Base-by-base conservation (phyloP, 208 protist species). In the Crithidia acanthocephali region DNA sequence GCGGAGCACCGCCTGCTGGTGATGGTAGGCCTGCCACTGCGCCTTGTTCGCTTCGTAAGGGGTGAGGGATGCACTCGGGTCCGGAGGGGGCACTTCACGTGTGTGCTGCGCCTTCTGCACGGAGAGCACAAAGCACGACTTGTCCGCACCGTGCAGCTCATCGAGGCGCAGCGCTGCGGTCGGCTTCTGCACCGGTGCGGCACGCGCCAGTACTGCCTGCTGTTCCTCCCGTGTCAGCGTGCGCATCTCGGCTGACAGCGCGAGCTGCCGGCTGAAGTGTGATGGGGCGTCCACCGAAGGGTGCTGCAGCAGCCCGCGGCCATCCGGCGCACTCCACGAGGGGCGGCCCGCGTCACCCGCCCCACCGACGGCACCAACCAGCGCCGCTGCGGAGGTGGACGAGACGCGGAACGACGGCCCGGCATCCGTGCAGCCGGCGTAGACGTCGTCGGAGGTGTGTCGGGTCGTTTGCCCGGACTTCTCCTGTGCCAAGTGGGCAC, bases 1-100 rank as follows among this genome's bases (percentile, higher is more conserved):
- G 8, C 87, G 85, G n/a, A 88, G 61, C 15, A 95, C 78, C 5
- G 84, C 81, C 66, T 77, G 71, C 57, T 85, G 75, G 3, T 74
- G 79, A 23, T 80, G 84, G 44, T 69, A 79, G 9, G 76, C 73
- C 35, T 48, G 61, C 56, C 63, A 64, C 67, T 68, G 68, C 42
- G 55, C 75, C 40, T 51, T 74, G 18, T 30, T 15, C 4, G 52
- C 25, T 11, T 72, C 62, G 27, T 66, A 65, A 11, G 62, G 56
- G 23, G 56, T 76, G 20, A 80, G 67, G 22, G 47, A 42, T 2
- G 50, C 27, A n/a, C n/a, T 22, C 10, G 70, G 61, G 7, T 50
- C 59, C 2, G 66, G 45, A 5, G n/a, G 40, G n/a, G 7, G 2
- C 20, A 77, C 68, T 27, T 15, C 56, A n/a, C 55, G 74, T 11